Base-by-base conservation (phyloP, 2,329 filamentous ascomycete species). In the Emericellopsis cladophorae region DNA sequence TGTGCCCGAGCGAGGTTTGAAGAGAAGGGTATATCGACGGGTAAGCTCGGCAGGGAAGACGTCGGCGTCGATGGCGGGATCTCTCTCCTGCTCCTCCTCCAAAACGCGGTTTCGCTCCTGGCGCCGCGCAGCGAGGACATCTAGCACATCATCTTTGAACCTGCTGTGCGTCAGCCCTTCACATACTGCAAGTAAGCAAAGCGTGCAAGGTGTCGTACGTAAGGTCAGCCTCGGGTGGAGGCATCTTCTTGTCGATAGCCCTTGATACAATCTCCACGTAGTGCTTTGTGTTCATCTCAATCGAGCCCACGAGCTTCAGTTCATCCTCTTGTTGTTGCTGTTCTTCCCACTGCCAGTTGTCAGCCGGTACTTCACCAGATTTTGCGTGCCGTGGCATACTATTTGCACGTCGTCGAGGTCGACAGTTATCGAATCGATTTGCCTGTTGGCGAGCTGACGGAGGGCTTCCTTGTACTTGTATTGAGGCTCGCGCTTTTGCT, bases 131-230 rank as follows among this genome's bases (percentile, higher is more conserved):
- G 95, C 93, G 54, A 98, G 82, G 24, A 98, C 86, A 62, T 98
- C 92, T 35, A 98, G 73, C 9, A 96, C 89, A 61, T 98, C 92
- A 55, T 95, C 89, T 61, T 96, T 96, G 72, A 95, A 96, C 50
- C 82, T 87, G 49, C 37, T 15, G 16, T 22, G 5, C 16, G 39
- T 31, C 31, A 15, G 32, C 22, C 16, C 31, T 42, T 37, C 10
- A n/a, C 18, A 38, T 26, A 11, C 24, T 15, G 5, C 10, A 8
- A 21, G 8, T 33, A n/a, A 15, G 16, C 15, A 8, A 26, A 23
- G 15, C n/a, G 21, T 11, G 14, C 10, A 26, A 16, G 29, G 37
- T 31, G 12, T 55, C 76, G 51, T 71, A 87, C 76, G 76, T 89
- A 49, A 90, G 73, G 48, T 95, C 87, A 40, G 70, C 71, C 12